These are phyloP conservation scores for Albifimbria verrucaria DNA, from an alignment of 2,329 filamentous ascomycete genomes.

Conservation along the genomic window DNA sequence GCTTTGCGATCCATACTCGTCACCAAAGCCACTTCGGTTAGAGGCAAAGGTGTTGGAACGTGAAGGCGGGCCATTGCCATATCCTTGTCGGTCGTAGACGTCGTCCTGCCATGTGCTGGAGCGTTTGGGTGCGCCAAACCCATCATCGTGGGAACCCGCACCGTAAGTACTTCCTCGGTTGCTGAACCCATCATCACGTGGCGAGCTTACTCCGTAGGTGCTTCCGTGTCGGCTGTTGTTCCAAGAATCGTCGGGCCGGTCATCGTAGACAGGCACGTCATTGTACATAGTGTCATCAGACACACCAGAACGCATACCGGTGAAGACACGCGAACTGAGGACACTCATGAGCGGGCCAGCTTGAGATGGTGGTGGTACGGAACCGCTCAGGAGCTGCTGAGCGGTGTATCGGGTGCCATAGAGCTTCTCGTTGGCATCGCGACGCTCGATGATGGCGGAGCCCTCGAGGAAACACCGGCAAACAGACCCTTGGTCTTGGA, in stretches of 20 bases:
- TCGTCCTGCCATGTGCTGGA: slow-evolving; percentile 74
- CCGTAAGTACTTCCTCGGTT: slow-evolving; percentile 67
- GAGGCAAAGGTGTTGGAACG: slow-evolving; percentile 52
- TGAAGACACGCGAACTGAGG: slow-evolving; percentile 81
- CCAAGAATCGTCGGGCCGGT: slow-evolving; percentile 69
- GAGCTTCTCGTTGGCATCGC: slow-evolving; percentile 95
- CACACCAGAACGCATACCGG: slow-evolving; percentile 51
- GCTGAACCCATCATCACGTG: slow-evolving; percentile 76
- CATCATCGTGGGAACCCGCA: slow-evolving; percentile 53
- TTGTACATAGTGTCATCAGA: slow-evolving; percentile 78
- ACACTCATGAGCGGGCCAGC: slow-evolving; percentile 82
- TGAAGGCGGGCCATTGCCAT: slow-evolving; percentile 33
- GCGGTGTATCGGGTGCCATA: slow-evolving; percentile 84
- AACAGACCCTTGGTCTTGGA: slow-evolving; percentile 98
- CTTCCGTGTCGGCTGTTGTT: too few relatives aligned
- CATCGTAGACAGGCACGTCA: slow-evolving; percentile 85
- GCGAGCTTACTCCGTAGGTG: too few relatives aligned
- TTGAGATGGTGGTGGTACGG: slow-evolving; percentile 72
- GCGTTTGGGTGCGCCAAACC: slow-evolving; percentile 56
- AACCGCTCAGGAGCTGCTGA: slow-evolving; percentile 74
- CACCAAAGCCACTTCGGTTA: slow-evolving; percentile 33
- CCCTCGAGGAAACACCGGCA: slow-evolving; percentile 94
- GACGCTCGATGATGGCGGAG: slow-evolving; percentile 86
- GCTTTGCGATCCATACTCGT: slow-evolving; percentile 53
- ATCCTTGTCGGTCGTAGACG: slow-evolving; percentile 60